phyloP scores from a whole-genome alignment of 1,284 basidiomycete genomes.

The Heterobasidion annosum region DNA sequence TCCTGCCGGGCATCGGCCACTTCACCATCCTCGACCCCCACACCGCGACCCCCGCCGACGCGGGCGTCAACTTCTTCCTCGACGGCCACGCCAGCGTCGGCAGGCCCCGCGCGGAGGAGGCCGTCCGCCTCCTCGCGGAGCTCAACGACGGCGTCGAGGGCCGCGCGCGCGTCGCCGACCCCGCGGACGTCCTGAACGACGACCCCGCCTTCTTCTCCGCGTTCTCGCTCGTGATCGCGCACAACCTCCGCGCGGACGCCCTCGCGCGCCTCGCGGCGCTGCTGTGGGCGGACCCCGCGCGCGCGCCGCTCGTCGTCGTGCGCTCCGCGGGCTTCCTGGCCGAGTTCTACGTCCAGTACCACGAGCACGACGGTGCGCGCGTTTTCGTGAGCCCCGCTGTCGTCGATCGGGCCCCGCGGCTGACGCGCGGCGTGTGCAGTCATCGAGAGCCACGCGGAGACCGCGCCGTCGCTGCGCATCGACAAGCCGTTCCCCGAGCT shows the following conservation, averaged over 20 bases:
- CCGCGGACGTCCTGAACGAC: conserved; percentile 48
- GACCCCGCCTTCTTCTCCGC: conserved; percentile 34
- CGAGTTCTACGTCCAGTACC: conserved; percentile 81
- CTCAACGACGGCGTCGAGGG: conserved; percentile 86
- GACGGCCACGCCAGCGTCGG: conserved; percentile 71
- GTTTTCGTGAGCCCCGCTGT: not conserved
- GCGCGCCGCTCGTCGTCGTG: conserved; percentile 68
- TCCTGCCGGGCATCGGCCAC: conserved; percentile 26
- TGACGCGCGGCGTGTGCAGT: conserved; percentile 34
- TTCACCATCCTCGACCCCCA: conserved; percentile 23
- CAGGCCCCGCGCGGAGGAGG: conserved; percentile 73
- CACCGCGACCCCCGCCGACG: conserved; percentile 47
- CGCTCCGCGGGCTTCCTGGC: conserved; percentile 83
- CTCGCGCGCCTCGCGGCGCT: conserved; percentile 54
- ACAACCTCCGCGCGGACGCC: conserved; percentile 57
- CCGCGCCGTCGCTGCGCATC: conserved; percentile 76
- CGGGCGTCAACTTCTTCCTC: conserved; percentile 96
- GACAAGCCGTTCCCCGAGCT: conserved; percentile 85
- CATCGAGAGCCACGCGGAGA: conserved; percentile 90
- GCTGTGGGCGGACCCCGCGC: conserved; percentile 54
- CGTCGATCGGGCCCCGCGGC: not conserved
- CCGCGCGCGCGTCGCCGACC: conserved; percentile 47
- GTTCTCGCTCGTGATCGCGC: conserved; percentile 79
- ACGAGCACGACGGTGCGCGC: conserved; percentile 73
- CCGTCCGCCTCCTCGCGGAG: conserved; percentile 72